A percentile compares a stretch with the other conserved stretches of the same genome.
phyloP scores from a whole-genome alignment of 371 early-diverging fungal species.

The Mortierella sp. region DNA sequence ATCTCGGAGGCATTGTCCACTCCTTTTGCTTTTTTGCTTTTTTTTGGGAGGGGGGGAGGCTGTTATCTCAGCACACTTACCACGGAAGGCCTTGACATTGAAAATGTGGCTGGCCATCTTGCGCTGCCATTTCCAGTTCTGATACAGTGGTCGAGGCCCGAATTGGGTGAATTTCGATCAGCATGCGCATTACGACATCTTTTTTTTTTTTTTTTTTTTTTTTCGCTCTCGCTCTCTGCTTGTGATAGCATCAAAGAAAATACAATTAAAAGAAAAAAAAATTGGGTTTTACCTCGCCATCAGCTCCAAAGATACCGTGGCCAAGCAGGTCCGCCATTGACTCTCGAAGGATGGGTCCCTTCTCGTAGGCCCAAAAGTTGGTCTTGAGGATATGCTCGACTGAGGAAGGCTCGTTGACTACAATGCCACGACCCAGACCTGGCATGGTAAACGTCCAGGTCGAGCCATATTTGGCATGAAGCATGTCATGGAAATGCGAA shows the following conservation, averaged over 20 bases:
- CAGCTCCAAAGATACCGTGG: slow-evolving; percentile 76
- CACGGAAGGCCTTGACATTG: slow-evolving; percentile 78
- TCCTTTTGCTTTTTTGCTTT: neutral
- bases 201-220: too few species aligned
- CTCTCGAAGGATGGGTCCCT: slow-evolving; percentile 57
- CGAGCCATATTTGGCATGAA: slow-evolving; percentile 31
- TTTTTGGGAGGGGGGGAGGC: too few species aligned
- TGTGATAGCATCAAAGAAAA: neutral
- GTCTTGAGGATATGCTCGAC: slow-evolving; percentile 55
- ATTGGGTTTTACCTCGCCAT: slow-evolving; percentile 59
- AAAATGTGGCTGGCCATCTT: slow-evolving; percentile 79
- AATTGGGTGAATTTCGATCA: neutral
- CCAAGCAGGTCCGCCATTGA: slow-evolving; percentile 64
- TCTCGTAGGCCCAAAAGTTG: slow-evolving; percentile 71
- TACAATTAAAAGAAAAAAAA: neutral
- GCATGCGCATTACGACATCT: slow-evolving; percentile 4
- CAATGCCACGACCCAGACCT: slow-evolving; percentile 26
- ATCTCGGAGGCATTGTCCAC: too few species aligned
- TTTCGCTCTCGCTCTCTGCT: too few species aligned
- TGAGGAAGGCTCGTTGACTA: slow-evolving; percentile 40
- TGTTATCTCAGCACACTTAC: slow-evolving; percentile 57
- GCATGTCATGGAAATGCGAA: slow-evolving; percentile 34
- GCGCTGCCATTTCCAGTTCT: slow-evolving; percentile 72
- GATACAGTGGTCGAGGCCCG: neutral
- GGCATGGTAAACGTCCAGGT: slow-evolving; percentile 30